Base-by-base conservation (phyloP, 2,329 filamentous ascomycete species). In the Neocucurbitaria cava region DNA sequence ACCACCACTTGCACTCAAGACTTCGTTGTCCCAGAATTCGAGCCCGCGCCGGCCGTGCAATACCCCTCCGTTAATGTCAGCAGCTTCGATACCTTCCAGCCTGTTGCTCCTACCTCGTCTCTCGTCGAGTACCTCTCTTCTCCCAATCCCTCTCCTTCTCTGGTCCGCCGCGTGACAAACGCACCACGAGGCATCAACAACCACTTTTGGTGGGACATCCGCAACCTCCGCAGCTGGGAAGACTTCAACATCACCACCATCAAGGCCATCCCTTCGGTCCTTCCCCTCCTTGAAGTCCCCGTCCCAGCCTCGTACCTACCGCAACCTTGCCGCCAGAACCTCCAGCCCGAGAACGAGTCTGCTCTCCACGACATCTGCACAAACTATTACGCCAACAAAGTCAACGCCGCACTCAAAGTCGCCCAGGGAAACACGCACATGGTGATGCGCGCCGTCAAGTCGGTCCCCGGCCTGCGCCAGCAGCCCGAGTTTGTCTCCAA, bases 121-220 rank as follows among this genome's bases (percentile, higher is more conserved):
- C 82, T 96, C 52, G 81, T 92, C 65, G 83, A 84, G 58, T 96
- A 95, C 77, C 85, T 98, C 43, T 92, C 89, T 2, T 81, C 84
- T 0, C 79, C 90, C 56, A 96, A 96, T 71, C 92, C 93, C 18
- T 88, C 91, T 20, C 89, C 93, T 17, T 89, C 89, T 36, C 82
- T 96, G 30, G 91, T 96, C 33, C 89, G 89, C 69, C 90, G 89
- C 63, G 85, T 94, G 63, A 90, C 89, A 55, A 88, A 89, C 71
- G 73, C 87, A 78, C 85, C 82, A 60, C 90, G 87, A 73, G 87
- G 83, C 69, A 85, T 83, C 76, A 89, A 84, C 67, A 91, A 89
- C 74, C 88, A 96, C 79, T 96, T 94, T 76, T 98, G 94, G 94
- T 97, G 92, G 90, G 94, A 98, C 70, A 85, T 96, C 54, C 90